Evolutionary conservation across 139 green algal species (phyloP), one percentile per base, ranked within the genome.

Genomic region (Marvania coccoides): DNA sequence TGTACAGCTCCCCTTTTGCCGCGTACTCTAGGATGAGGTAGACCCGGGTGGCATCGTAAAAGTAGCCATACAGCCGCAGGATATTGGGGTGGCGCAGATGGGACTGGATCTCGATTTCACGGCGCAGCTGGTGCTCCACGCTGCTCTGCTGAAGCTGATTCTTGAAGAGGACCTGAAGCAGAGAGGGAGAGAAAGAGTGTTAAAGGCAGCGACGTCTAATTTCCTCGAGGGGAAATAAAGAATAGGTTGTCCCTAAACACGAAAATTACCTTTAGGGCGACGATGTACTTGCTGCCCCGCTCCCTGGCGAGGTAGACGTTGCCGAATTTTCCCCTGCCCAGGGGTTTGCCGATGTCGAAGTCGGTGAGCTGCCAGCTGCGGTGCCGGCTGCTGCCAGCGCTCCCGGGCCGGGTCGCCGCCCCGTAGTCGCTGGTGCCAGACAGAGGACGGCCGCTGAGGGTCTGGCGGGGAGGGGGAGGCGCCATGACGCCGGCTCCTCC

Each of bases 21-120:
- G 94, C 94, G 66, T 93, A 99, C 83, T 99, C 94, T 58, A 99
- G 81, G 64, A 99, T 97, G n/a, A 99, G 87, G 74, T 96, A 98
- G n/a, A 99, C 88, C 24, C 90, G 83, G 19, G 72, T 86, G 58
- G 82, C 57, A 34, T 87, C 78, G 63, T 85, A 91, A 62, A 98
- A 99, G 76, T 97, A 98, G 48, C 93, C 94, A 48, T 93, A 99
- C 31, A 99, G 75, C 10, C 94, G 81, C 47, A 99, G 84, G 67
- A 99, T 99, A 83, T 98, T 97, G 39, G 89, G 86, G 72, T 99
- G 95, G 4, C 92, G 77, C 63, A 99, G 79, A 82, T 99, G 93
- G 2, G 81, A 88, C 81, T 99, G 95, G 60, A 99, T 99, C 81
- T 99, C 95, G 34, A 99, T 92, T 71, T 99, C 95, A 3, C 94